Evolutionary conservation across 768 basidiomycete species (phyloP), one percentile per base, ranked within the genome.

Genomic region (Suillus sp.): DNA sequence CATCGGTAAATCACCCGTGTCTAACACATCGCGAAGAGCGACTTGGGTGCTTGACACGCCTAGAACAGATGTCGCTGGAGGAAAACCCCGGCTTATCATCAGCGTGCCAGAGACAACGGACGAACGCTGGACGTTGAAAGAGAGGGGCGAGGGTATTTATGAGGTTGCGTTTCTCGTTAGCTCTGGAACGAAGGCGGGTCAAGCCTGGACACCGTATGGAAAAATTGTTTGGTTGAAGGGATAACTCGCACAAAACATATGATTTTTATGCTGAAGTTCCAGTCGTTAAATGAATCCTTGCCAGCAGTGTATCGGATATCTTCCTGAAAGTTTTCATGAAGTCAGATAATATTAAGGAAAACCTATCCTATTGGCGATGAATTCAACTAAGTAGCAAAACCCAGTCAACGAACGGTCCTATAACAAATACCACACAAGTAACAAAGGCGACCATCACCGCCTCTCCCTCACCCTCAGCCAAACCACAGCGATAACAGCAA

Each of bases 401-500:
- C 20, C n/a, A 34, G 51, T 53, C 51, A 11, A 34, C 18, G 3
- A 11, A 34, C 18, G 3, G 30, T 13, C 11, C 20, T 53, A 53
- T 53, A n/a, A 32, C 10, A 18, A 11, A 32, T 11, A 25, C 16
- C 5, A 18, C 18, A 18, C 56, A 57, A 40, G 16, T 25, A 57
- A 37, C 16, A 20, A 57, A 22, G 25, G 27, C 27, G 11, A 20
- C 27, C 40, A 56, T 75, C 61, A 96, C 62, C 93, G 84, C 66
- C 86, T 81, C 77, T 96, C 95, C 62, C 88, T 80, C 50, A 96
- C 84, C 66, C 83, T 85, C 68, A 87, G 79, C 85, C 91, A 93
- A 2, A 97, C 93, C 27, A 90, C 78, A 14, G 79, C 81, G 62
- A 95, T 86, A n/a, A 96, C 85, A 3, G 84, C 75, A 9, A 89